These are phyloP conservation scores for Paraglomus occultum DNA, from an alignment of 192 early-diverging fungal genomes.

Conservation along the genomic window DNA sequence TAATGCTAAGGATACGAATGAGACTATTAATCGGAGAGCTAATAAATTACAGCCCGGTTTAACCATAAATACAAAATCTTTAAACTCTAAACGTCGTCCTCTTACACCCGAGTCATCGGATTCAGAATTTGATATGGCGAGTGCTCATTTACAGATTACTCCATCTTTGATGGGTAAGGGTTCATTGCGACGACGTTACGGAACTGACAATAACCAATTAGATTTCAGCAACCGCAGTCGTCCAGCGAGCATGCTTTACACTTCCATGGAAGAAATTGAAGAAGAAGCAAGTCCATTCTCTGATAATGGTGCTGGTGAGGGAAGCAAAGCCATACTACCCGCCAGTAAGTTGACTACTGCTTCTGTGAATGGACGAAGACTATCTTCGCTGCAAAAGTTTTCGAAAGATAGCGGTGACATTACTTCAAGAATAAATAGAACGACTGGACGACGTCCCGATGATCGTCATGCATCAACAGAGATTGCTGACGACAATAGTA, in stretches of 20 bases:
- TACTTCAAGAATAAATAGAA: slow-evolving; percentile 9
- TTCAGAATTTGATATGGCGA: slow-evolving; percentile 31
- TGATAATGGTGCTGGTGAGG: background rate
- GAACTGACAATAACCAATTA: too few relatives aligned
- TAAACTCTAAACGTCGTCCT: background rate
- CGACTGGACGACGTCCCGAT: slow-evolving; percentile 9
- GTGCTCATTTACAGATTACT: slow-evolving; percentile 16
- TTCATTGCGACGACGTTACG: background rate
- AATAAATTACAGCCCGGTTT: background rate
- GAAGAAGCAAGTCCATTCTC: slow-evolving; percentile 23
- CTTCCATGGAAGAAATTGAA: slow-evolving; percentile 23
- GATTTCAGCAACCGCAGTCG: background rate
- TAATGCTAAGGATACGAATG: slow-evolving; percentile 1
- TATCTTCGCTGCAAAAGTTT: slow-evolving; percentile 1
- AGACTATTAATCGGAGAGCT: background rate
- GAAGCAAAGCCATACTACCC: background rate
- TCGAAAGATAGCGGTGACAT: background rate
- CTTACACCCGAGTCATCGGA: slow-evolving; percentile 28
- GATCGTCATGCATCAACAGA: slow-evolving; percentile 11
- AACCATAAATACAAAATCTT: slow-evolving; percentile 22
- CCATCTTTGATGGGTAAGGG: slow-evolving; percentile 11
- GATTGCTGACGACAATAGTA: slow-evolving; percentile 27
- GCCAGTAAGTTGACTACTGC: background rate
- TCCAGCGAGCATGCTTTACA: background rate
- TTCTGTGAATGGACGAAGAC: slow-evolving; percentile 5